A percentile compares a stretch with the other conserved stretches of the same genome.
These are phyloP conservation scores for Dryas integrifolia DNA, from an alignment of 331 rosid species.

Conservation along the genomic window DNA sequence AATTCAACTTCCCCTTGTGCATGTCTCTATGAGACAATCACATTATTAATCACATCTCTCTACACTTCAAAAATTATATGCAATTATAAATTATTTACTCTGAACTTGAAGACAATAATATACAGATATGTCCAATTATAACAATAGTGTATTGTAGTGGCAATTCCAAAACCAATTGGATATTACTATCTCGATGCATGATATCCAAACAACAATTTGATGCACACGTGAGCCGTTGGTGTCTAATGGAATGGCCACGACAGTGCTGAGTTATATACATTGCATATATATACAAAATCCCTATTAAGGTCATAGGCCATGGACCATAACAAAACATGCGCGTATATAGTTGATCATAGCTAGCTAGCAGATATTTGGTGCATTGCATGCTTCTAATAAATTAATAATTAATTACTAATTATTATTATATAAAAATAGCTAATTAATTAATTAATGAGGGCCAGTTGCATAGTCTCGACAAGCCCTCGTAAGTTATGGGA, in stretches of 20 bases:
- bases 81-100: too few relatives aligned
- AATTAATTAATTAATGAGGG: background rate
- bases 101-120: background rate
- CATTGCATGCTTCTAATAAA: background rate
- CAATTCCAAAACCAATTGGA: background rate
- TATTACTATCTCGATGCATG: constrained; percentile 7
- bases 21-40: too few relatives aligned
- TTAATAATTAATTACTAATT: background rate
- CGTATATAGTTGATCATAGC: background rate
- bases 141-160: background rate
- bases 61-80: too few relatives aligned
- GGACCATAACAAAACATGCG: constrained; percentile 1
- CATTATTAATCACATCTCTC: too few relatives aligned
- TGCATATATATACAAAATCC: background rate
- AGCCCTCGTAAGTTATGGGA: constrained; percentile 35
- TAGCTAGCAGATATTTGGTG: constrained; percentile 5
- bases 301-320: background rate
- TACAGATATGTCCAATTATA: background rate
- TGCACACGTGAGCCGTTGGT: constrained; percentile 2
- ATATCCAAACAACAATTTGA: background rate
- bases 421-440: constrained; percentile 1
- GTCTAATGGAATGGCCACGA: background rate
- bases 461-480: constrained; percentile 35
- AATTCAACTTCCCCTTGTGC: too few relatives aligned
- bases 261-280: background rate